A percentile compares a stretch with the other conserved stretches of the same genome.
These are phyloP conservation scores for Whalleya microplaca DNA, from an alignment of 2,329 filamentous ascomycete species.

Conservation along the genomic window DNA sequence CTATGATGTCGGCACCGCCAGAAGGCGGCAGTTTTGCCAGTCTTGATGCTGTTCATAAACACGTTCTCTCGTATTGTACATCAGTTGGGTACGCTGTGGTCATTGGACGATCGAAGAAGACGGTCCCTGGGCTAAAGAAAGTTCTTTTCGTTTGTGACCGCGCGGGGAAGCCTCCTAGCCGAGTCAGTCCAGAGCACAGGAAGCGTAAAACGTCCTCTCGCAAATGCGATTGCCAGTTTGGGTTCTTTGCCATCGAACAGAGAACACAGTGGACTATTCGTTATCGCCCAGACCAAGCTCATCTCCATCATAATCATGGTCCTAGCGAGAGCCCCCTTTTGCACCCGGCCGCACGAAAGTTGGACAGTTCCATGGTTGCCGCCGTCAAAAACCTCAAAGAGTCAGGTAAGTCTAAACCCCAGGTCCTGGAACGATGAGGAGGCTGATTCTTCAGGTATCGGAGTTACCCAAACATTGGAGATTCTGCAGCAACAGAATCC, in stretches of 20 bases:
- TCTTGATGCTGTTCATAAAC: constrained; percentile 66
- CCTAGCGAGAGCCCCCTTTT: constrained; percentile 69
- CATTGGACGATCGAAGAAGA: constrained; percentile 70
- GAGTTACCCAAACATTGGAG: constrained; percentile 68
- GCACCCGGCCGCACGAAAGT: constrained; percentile 66
- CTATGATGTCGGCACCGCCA: constrained; percentile 65
- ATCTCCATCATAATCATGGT: constrained; percentile 66
- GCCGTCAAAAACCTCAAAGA: constrained; percentile 69
- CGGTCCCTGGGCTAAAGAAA: constrained; percentile 68
- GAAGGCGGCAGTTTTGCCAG: constrained; percentile 67
- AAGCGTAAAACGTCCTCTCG: constrained; percentile 70
- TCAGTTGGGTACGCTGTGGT: constrained; percentile 71
- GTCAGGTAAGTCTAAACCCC: constrained; percentile 54
- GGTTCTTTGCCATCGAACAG: constrained; percentile 72
- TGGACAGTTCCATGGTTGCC: constrained; percentile 70
- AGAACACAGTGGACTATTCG: constrained; percentile 69
- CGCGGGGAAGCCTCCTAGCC: constrained; percentile 64
- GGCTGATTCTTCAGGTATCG: constrained; percentile 56
- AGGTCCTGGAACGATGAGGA: constrained; percentile 11
- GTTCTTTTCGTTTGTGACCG: constrained; percentile 70
- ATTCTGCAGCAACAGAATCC: constrained; percentile 68
- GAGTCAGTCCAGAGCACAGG: constrained; percentile 65
- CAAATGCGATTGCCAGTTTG: constrained; percentile 70
- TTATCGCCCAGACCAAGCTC: constrained; percentile 62
- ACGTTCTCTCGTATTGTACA: constrained; percentile 66